Percentiles rank a stretch among this genome's conserved stretches.
These are phyloP conservation scores for Allomyces macrogynus DNA, from an alignment of 192 early-diverging fungal species.

Conservation along the genomic window DNA sequence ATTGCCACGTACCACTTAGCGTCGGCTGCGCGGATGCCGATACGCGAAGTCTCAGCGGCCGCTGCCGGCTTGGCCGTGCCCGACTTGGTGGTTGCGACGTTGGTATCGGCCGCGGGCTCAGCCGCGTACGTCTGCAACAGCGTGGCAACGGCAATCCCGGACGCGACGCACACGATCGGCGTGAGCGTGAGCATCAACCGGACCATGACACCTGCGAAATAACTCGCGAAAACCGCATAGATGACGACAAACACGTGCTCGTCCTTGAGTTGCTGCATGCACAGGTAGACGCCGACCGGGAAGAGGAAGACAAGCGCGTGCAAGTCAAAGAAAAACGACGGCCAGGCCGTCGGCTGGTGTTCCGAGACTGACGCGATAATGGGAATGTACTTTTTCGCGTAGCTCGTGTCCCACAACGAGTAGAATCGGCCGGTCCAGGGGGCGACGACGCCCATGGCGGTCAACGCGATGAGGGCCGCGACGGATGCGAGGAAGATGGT, in stretches of 20 bases:
- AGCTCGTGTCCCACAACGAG: conserved; percentile 99
- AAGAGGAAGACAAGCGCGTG: conserved; percentile 89
- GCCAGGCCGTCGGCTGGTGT: conserved; percentile 98
- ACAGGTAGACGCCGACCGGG: conserved; percentile 94
- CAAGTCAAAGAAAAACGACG: conserved; percentile 98
- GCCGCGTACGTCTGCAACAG: conserved; percentile 70
- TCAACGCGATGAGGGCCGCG: conserved; percentile 47
- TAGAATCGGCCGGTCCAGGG: conserved; percentile 99
- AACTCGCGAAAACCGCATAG: conserved; percentile 91
- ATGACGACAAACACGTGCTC: conserved; percentile 96
- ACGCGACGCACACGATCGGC: conserved; percentile 87
- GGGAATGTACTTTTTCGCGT: conserved; percentile 97
- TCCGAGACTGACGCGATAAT: conserved; percentile 99
- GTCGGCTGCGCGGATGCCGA: background rate
- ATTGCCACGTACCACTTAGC: conserved; percentile 31
- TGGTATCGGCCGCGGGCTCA: conserved; percentile 11
- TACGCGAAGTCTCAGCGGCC: conserved; percentile 2
- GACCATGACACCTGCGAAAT: conserved; percentile 99
- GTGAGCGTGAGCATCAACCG: conserved; percentile 96
- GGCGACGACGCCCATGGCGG: conserved; percentile 67
- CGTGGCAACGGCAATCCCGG: conserved; percentile 73
- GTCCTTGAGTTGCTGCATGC: conserved; percentile 82
- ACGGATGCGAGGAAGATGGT: conserved; percentile 25
- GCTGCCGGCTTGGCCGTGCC: conserved; percentile 1
- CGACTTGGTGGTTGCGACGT: conserved; percentile 3